phyloP scores from a whole-genome alignment of 2,329 filamentous ascomycete genomes.

The Lasiodiplodia gonubiensis region DNA sequence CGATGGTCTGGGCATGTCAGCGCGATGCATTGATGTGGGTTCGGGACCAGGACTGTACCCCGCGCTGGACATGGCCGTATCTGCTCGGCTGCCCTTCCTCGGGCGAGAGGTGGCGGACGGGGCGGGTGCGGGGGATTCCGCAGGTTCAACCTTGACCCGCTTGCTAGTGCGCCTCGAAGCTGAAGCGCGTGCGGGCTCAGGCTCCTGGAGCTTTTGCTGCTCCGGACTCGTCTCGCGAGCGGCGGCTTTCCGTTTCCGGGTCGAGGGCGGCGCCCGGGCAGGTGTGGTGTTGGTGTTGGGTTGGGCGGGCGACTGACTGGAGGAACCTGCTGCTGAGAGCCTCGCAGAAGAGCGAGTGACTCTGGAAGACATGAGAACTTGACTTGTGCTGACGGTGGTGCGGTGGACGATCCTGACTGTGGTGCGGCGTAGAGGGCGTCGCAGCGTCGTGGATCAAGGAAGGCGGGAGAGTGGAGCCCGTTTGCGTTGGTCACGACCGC shows the following conservation, averaged over 20 bases:
- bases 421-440: constrained; percentile 36
- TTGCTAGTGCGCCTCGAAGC: constrained; percentile 44
- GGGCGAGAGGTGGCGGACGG: constrained; percentile 54
- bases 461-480: constrained; percentile 33
- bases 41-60: constrained; percentile 59
- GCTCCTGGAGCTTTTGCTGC: constrained; percentile 58
- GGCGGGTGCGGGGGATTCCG: constrained; percentile 47
- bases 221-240: constrained; percentile 51
- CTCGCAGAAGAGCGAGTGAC: constrained; percentile 94
- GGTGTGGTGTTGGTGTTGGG: constrained; percentile 45
- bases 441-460: constrained; percentile 39
- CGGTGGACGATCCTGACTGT: constrained; percentile 40
- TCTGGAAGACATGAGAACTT: constrained; percentile 91
- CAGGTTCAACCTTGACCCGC: constrained; percentile 70
- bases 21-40: constrained; percentile 29
- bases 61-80: constrained; percentile 73
- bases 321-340: constrained; percentile 75
- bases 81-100: constrained; percentile 64
- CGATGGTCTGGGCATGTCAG: constrained; percentile 59
- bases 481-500: constrained; percentile 23
- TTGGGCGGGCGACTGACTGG: constrained; percentile 51
- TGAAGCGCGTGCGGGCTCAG: constrained; percentile 43
- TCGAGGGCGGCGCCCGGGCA: constrained; percentile 54
- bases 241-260: constrained; percentile 78
- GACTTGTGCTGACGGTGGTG: constrained; percentile 36